These are phyloP conservation scores for Pseudopithomyces chartarum DNA, from an alignment of 2,329 filamentous ascomycete species.

Conservation along the genomic window DNA sequence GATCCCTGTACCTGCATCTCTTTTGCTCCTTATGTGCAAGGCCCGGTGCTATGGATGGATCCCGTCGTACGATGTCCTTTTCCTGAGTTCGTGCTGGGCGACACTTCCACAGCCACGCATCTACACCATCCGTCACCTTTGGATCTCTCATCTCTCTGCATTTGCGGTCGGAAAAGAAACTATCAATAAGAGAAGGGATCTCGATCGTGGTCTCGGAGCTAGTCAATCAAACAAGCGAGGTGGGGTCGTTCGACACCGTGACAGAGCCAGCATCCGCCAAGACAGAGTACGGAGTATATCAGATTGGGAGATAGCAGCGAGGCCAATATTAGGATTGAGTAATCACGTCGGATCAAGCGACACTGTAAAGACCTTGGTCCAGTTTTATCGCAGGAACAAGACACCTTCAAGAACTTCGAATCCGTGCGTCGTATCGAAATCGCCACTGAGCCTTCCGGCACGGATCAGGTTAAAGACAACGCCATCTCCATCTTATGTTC, in stretches of 20 bases:
- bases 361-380: neutral
- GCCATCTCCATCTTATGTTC: neutral
- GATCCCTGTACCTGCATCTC: neutral
- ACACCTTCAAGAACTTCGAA: neutral
- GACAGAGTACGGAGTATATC: neutral
- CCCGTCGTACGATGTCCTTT: neutral
- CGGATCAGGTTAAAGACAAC: neutral
- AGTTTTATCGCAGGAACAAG: neutral
- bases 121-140: neutral
- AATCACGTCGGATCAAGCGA: neutral
- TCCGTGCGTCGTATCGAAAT: neutral
- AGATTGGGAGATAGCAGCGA: neutral
- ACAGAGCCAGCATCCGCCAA: neutral
- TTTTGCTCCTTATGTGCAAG: neutral
- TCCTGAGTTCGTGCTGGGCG: neutral
- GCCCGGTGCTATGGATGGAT: slow-evolving; percentile 3
- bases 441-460: neutral
- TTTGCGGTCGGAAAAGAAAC: neutral
- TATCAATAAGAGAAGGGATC: neutral
- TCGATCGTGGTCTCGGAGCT: neutral
- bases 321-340: neutral
- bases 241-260: neutral
- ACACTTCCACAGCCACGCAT: neutral
- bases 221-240: neutral
- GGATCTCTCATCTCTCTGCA: neutral